These are phyloP conservation scores for Petunia axillaris DNA, from an alignment of 257 asterid species.

Conservation along the genomic window DNA sequence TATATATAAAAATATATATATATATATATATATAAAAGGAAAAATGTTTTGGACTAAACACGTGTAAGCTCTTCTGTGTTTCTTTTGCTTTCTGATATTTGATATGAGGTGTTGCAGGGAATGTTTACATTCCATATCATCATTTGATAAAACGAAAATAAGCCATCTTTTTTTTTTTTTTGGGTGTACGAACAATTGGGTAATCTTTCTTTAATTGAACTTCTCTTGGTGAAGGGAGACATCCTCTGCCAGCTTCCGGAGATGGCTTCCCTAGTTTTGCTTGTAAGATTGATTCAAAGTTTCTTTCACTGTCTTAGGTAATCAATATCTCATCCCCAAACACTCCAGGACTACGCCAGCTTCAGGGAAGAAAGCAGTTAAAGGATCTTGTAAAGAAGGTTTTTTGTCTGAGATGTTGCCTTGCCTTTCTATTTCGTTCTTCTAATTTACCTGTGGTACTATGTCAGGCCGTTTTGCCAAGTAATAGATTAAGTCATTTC, in stretches of 20 bases:
- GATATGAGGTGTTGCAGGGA: neutral
- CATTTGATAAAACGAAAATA: neutral
- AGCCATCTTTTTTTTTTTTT: neutral
- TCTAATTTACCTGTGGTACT: neutral
- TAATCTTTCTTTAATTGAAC: neutral
- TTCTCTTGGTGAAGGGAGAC: conserved; percentile 14
- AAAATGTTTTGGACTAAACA: neutral
- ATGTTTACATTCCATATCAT: neutral
- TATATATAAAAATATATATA: neutral
- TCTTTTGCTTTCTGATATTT: conserved; percentile 3
- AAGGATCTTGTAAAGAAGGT: conserved; percentile 99
- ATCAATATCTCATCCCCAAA: conserved; percentile 94
- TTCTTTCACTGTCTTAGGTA: conserved; percentile 53
- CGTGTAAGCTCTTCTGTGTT: neutral
- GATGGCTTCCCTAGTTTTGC: neutral
- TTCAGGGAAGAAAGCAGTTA: conserved; percentile 94
- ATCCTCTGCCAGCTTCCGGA: neutral
- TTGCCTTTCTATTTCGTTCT: conserved; percentile 10
- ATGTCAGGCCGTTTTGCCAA: neutral
- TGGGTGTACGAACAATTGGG: neutral
- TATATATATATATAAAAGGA: neutral
- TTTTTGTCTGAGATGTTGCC: conserved; percentile 7
- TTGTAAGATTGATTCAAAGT: conserved; percentile 2
- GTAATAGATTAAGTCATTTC: neutral
- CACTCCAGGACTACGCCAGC: conserved; percentile 97